These are phyloP conservation scores for Trypanosoma boissoni DNA, from an alignment of 208 protist genomes.

Conservation along the genomic window DNA sequence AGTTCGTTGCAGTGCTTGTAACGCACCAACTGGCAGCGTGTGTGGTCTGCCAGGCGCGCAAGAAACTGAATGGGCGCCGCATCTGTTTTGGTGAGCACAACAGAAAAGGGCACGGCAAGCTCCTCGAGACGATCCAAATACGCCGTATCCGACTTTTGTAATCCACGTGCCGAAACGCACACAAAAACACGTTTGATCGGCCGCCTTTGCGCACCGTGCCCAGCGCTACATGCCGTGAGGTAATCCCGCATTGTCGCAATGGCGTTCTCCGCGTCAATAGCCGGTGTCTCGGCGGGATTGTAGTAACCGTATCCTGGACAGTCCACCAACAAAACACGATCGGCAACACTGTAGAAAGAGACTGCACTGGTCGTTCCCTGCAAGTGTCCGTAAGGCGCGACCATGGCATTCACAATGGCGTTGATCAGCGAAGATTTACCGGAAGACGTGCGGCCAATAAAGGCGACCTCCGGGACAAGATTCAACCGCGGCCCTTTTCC, in stretches of 20 bases:
- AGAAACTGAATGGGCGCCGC: slow-evolving; percentile 80
- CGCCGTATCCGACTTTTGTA: slow-evolving; percentile 69
- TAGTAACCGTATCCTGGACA: slow-evolving; percentile 88
- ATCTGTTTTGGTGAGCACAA: slow-evolving; percentile 89
- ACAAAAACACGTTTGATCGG: slow-evolving; percentile 78
- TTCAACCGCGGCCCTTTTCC: no score
- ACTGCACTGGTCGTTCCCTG: slow-evolving; percentile 77
- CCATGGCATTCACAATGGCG: slow-evolving; percentile 76
- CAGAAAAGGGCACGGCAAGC: slow-evolving; percentile 64
- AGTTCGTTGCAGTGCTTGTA: slow-evolving; percentile 87
- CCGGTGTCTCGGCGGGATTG: slow-evolving; percentile 58
- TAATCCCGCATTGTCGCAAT: slow-evolving; percentile 72
- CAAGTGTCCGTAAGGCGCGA: slow-evolving; percentile 81
- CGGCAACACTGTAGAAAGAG: slow-evolving; percentile 77
- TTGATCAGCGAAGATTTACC: slow-evolving; percentile 89
- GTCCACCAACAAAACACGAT: slow-evolving; percentile 71
- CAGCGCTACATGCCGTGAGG: slow-evolving; percentile 23
- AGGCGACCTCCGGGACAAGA: slow-evolving; percentile 80
- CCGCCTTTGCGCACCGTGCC: background rate
- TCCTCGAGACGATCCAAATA: slow-evolving; percentile 76
- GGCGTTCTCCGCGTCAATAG: slow-evolving; percentile 68
- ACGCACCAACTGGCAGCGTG: slow-evolving; percentile 69
- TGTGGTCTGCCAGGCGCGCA: slow-evolving; percentile 78
- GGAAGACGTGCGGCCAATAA: slow-evolving; percentile 82
- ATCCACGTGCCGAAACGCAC: slow-evolving; percentile 67